phyloP scores from a whole-genome alignment of 139 green algal species.

The Coelastrella sp. region DNA sequence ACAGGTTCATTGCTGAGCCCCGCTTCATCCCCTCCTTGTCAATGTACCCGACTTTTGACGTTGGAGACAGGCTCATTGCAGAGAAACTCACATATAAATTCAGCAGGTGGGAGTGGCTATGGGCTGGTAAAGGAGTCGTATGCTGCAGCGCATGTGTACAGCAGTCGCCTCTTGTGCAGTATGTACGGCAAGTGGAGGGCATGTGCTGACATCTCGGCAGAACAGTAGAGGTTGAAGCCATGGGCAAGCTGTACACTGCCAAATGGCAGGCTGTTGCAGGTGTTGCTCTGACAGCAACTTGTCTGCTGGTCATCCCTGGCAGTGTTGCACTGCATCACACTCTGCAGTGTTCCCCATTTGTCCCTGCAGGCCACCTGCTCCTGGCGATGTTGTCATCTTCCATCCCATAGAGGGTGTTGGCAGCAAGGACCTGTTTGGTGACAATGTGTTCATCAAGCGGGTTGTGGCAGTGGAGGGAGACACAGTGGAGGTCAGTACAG shows the following conservation, averaged over 20 bases:
- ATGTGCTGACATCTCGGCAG: too few relatives aligned
- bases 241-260: too few relatives aligned
- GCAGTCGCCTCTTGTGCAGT: too few relatives aligned
- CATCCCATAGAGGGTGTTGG: conserved; percentile 71
- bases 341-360: background rate
- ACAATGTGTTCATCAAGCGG: conserved; percentile 98
- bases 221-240: too few relatives aligned
- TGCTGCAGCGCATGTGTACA: too few relatives aligned
- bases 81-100: conserved; percentile 98
- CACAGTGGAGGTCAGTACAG: conserved; percentile 83
- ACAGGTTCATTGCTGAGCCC: conserved; percentile 93
- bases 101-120: background rate
- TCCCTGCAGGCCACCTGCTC: conserved; percentile 59
- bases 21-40: conserved; percentile 98
- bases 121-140: too few relatives aligned
- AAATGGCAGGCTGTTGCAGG: background rate
- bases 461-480: conserved; percentile 93
- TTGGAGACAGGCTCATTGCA: conserved; percentile 95
- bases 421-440: conserved; percentile 67
- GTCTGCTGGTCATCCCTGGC: background rate
- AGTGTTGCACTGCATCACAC: background rate
- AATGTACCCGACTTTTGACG: conserved; percentile 98
- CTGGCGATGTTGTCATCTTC: conserved; percentile 98
- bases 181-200: too few relatives aligned
- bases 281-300: background rate